Base-by-base conservation (phyloP, 768 basidiomycete species). In the Lentinus tigrinus region DNA sequence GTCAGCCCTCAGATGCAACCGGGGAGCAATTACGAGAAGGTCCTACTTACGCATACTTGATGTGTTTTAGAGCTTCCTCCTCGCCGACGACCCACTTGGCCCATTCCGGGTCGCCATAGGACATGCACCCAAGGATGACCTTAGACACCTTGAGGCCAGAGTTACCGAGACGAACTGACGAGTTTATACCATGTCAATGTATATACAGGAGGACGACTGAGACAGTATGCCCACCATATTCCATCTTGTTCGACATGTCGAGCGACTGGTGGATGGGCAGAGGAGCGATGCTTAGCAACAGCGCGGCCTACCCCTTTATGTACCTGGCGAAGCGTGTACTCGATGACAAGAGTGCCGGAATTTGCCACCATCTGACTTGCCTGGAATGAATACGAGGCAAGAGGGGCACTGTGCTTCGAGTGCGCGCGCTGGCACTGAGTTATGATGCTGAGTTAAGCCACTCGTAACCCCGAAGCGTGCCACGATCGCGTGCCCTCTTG, bases 71-170 rank as follows among this genome's bases (percentile, higher is more conserved):
- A 0, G 63, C 70, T 48, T 75, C 73, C 24, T 68, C 65, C 37
- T 77, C 73, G 19, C 60, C 68, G 6, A 75, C 48, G 27, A 77
- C 73, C 78, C 77, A 79, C 2, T 63, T 63, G 38, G 72, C 63
- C 68, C 74, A 74, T 11, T 47, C 67, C 3, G 67, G 53, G 9
- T 34, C 52, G 2, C 70, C 70, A 34, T 70, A 69, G 6, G 57
- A 61, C 67, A 70, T 70, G 49, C 58, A 63, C 16, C 73, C 73
- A 11, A 76, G 64, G 47, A 76, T 75, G 48, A 76, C 71, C 52
- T 67, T 69, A n/a, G 73, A 74, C 27, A 76, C 73, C 54, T 75
- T 75, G 21, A 76, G 63, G 11, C 75, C 80, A 7, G 74, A 76
- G 38, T 72, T 63, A 72, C 87, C 79, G 7, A 75, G 67, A 31